Evolutionary conservation across 345 rosid genomes (phyloP).

Genomic region (Ailanthus altissimus): DNA sequence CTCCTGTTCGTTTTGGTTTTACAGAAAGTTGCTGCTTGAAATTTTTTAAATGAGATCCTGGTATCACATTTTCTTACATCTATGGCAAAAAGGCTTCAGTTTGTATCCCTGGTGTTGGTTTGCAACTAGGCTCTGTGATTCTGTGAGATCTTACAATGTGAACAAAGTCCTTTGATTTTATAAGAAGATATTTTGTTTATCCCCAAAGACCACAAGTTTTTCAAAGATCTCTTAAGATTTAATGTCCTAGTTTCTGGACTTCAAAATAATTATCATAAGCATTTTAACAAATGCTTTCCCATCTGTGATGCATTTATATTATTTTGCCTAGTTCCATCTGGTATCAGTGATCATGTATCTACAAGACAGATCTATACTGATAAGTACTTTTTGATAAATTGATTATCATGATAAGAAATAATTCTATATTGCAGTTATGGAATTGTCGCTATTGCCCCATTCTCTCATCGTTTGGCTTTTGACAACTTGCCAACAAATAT

Average conservation of each 20-base stretch:
- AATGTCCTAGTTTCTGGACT: background rate
- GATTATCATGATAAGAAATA: slow-evolving; percentile 2
- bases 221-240: background rate
- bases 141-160: slow-evolving; percentile 6
- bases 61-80: background rate
- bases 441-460: slow-evolving; percentile 90
- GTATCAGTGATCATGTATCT: background rate
- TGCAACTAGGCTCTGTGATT: background rate
- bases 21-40: background rate
- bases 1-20: background rate
- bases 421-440: slow-evolving; percentile 63
- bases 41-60: background rate
- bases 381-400: background rate
- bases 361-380: background rate
- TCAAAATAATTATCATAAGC: background rate
- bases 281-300: background rate
- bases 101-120: background rate
- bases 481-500: slow-evolving; percentile 68
- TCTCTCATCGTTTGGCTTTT: slow-evolving; percentile 91
- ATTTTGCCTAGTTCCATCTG: background rate
- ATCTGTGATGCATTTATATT: background rate
- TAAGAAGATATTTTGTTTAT: background rate
- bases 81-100: background rate
- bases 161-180: background rate
- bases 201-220: background rate